A percentile compares a stretch with the other conserved stretches of the same genome.
Evolutionary conservation across 768 basidiomycete genomes (phyloP).

Genomic region (Naganishia vaughanmartiniae): DNA sequence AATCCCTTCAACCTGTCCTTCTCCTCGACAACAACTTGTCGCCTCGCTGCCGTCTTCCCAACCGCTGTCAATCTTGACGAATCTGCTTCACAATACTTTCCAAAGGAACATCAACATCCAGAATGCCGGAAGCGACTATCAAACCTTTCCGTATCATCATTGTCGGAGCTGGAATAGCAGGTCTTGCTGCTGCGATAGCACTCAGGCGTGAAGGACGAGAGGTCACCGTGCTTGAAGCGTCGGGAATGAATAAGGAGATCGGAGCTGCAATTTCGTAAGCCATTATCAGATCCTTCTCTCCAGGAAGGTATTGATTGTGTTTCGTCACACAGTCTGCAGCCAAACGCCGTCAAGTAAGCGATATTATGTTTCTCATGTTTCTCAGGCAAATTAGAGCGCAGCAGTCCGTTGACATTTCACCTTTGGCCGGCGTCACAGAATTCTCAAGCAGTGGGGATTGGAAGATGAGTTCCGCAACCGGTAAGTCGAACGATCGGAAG

Average conservation of each 20-base stretch:
- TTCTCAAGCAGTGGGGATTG: background rate
- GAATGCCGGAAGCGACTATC: background rate
- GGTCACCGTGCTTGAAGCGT: slow-evolving; percentile 15
- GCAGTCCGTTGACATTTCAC: background rate
- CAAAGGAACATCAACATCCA: background rate
- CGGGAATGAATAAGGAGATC: slow-evolving; percentile 21
- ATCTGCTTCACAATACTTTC: background rate
- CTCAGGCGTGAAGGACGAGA: background rate
- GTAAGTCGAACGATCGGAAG: background rate
- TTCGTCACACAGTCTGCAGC: background rate
- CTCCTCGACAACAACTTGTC: too few relatives aligned
- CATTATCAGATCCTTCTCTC: too few relatives aligned
- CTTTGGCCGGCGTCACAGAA: background rate
- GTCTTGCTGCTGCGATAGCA: slow-evolving; percentile 5
- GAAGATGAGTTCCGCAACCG: slow-evolving; percentile 6
- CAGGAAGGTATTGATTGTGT: background rate
- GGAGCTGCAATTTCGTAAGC: slow-evolving; percentile 25
- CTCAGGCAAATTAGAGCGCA: background rate
- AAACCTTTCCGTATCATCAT: slow-evolving; percentile 5
- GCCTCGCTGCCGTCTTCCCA: too few relatives aligned
- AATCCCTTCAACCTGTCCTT: background rate
- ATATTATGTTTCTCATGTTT: background rate
- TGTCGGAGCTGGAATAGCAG: slow-evolving; percentile 21
- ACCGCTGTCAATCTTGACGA: too few relatives aligned
- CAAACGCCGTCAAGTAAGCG: background rate